Conservation (phyloP, 768 basidiomycete genomes). For the Pleurotus sapidus region DNA sequence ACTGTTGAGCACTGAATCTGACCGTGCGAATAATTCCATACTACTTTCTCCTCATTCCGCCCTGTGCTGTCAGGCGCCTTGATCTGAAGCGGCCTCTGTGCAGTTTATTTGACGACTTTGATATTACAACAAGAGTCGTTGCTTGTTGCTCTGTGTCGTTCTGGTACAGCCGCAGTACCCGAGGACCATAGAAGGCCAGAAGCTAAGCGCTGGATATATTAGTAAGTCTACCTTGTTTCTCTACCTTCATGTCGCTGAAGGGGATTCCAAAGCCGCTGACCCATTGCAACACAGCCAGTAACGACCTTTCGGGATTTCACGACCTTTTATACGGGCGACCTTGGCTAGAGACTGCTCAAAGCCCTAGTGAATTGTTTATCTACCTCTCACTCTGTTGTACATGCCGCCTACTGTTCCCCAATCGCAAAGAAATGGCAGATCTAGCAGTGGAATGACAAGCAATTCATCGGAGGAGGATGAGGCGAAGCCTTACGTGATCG, state of each 20-base stretch:
- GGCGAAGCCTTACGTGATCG: slow-evolving; percentile 73
- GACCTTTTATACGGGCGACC: not conserved
- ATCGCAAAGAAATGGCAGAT: not conserved
- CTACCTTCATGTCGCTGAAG: slow-evolving; percentile 9
- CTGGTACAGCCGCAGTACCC: too few species aligned
- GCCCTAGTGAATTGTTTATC: not conserved
- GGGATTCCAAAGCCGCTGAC: slow-evolving; percentile 2
- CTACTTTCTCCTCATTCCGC: too few species aligned
- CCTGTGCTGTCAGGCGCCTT: too few species aligned
- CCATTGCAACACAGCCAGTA: slow-evolving; percentile 4
- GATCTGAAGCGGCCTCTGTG: too few species aligned
- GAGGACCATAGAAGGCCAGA: too few species aligned
- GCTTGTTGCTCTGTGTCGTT: too few species aligned
- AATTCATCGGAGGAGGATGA: slow-evolving; percentile 59
- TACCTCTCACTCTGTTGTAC: not conserved
- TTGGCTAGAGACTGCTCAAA: not conserved
- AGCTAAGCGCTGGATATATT: slow-evolving; percentile 7
- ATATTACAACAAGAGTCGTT: too few species aligned
- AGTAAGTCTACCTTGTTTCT: slow-evolving; percentile 7
- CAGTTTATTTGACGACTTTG: too few species aligned
- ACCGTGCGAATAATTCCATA: too few species aligned
- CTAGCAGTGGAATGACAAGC: slow-evolving; percentile 7
- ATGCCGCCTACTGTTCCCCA: slow-evolving; percentile 5
- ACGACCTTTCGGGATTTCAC: not conserved
- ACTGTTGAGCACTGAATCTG: too few species aligned